These are phyloP conservation scores for Mariannaea elegans DNA, from an alignment of 2,329 filamentous ascomycete genomes.

Conservation along the genomic window DNA sequence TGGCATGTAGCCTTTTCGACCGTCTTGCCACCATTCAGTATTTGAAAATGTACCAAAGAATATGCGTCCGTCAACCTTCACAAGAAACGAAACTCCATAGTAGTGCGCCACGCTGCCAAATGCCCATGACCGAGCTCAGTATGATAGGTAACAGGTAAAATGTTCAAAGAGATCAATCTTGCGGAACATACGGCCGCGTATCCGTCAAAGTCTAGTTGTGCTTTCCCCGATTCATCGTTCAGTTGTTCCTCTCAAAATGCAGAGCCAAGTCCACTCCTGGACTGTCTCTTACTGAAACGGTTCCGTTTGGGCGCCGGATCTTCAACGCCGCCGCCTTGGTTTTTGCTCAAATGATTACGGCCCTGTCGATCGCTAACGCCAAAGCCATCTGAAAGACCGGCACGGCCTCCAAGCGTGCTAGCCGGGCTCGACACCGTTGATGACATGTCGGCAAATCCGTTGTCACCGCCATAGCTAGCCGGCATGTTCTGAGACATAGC, in stretches of 20 bases:
- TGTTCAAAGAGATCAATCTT: constrained; percentile 29
- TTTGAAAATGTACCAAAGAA: constrained; percentile 38
- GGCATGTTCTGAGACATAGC: constrained; percentile 77
- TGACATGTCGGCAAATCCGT: constrained; percentile 72
- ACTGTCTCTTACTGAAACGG: constrained; percentile 90
- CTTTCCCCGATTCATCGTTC: constrained; percentile 10
- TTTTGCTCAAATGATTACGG: constrained; percentile 68
- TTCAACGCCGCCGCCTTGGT: constrained; percentile 63
- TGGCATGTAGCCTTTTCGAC: constrained; percentile 1
- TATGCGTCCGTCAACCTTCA: constrained; percentile 34
- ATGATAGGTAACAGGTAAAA: constrained; percentile 33
- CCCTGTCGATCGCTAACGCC: constrained; percentile 60
- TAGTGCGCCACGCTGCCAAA: constrained; percentile 47
- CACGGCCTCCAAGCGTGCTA: constrained; percentile 72
- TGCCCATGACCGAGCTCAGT: constrained; percentile 42
- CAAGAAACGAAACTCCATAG: constrained; percentile 41
- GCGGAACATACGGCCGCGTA: constrained; percentile 18
- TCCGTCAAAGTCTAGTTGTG: constrained; percentile 20
- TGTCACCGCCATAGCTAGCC: constrained; percentile 73
- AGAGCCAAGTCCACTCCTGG: constrained; percentile 90
- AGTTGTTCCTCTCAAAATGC: constrained; percentile 68
- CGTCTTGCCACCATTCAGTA: constrained; percentile 23
- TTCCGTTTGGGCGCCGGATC: constrained; percentile 64
- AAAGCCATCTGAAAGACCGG: constrained; percentile 62
- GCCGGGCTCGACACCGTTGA: constrained; percentile 79